Evolutionary conservation across 768 basidiomycete genomes (phyloP).

Genomic region (Lentinus brumalis): DNA sequence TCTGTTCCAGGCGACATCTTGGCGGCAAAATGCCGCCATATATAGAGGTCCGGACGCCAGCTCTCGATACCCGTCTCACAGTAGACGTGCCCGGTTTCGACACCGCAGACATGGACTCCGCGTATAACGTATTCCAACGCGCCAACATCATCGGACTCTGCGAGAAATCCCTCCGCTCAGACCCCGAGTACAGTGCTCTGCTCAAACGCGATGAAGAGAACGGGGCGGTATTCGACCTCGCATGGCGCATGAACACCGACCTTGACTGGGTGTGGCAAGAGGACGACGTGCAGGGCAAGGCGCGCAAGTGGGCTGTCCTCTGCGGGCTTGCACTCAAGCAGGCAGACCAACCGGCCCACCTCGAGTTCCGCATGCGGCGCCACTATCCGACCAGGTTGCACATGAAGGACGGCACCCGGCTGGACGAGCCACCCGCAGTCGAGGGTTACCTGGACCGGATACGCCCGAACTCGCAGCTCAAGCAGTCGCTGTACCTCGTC

Average conservation of each 20-base stretch:
- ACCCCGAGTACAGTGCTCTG: conserved; percentile 64
- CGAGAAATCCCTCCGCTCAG: conserved; percentile 51
- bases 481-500: conserved; percentile 66
- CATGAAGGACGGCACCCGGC: conserved; percentile 45
- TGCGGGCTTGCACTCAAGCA: conserved; percentile 75
- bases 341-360: conserved; percentile 55
- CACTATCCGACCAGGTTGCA: conserved; percentile 57
- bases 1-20: conserved; percentile 57
- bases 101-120: conserved; percentile 38
- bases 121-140: conserved; percentile 55
- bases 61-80: conserved; percentile 63
- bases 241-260: conserved; percentile 73
- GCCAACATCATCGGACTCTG: conserved; percentile 67
- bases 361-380: conserved; percentile 75
- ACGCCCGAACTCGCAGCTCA: conserved; percentile 55
- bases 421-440: conserved; percentile 77
- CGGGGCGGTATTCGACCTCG: conserved; percentile 68
- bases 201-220: conserved; percentile 53
- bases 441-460: conserved; percentile 87
- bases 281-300: conserved; percentile 61
- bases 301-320: conserved; percentile 71
- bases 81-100: conserved; percentile 65
- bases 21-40: conserved; percentile 70
- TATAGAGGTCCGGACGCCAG: conserved; percentile 73
- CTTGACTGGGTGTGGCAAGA: conserved; percentile 88